Percentiles rank a stretch among this genome's conserved stretches.
Evolutionary conservation across 2,329 filamentous ascomycete genomes (phyloP).

Genomic region (Lasiodiplodia sp.): DNA sequence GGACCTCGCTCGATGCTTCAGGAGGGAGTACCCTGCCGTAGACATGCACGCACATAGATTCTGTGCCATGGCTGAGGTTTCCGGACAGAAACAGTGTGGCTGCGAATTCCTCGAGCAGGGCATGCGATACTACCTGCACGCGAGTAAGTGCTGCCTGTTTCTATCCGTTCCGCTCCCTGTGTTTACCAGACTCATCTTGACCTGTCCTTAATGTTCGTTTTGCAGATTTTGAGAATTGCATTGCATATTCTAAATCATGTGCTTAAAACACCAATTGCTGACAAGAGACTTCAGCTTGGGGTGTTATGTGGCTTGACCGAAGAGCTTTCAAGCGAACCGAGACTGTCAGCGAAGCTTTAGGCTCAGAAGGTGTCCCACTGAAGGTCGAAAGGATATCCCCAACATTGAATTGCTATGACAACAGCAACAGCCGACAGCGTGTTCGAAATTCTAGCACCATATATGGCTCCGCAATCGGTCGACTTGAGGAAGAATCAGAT

Average conservation of each 20-base stretch:
- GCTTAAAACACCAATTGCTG: neutral
- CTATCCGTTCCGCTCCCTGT: neutral
- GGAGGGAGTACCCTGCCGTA: neutral
- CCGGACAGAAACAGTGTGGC: neutral
- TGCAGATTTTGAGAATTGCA: neutral
- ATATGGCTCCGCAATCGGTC: neutral
- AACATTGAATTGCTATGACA: slow-evolving; percentile 12
- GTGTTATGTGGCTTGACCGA: slow-evolving; percentile 47
- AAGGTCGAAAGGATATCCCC: slow-evolving; percentile 3
- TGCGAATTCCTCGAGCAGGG: slow-evolving; percentile 12
- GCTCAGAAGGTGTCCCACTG: neutral
- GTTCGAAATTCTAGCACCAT: slow-evolving; percentile 20
- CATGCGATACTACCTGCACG: slow-evolving; percentile 14
- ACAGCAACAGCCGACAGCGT: slow-evolving; percentile 2
- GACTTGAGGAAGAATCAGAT: slow-evolving; percentile 4
- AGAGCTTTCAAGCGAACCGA: slow-evolving; percentile 41
- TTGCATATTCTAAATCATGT: neutral
- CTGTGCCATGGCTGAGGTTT: slow-evolving; percentile 6
- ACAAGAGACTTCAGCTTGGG: slow-evolving; percentile 36
- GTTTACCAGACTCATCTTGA: too few relatives aligned
- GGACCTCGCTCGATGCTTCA: slow-evolving; percentile 46
- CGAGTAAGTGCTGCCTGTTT: slow-evolving; percentile 20
- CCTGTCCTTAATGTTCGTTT: neutral
- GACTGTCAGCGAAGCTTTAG: slow-evolving; percentile 13
- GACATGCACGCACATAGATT: slow-evolving; percentile 10